Base-by-base conservation (phyloP, 441 rosid species). In the Metrosideros polymorpha region DNA sequence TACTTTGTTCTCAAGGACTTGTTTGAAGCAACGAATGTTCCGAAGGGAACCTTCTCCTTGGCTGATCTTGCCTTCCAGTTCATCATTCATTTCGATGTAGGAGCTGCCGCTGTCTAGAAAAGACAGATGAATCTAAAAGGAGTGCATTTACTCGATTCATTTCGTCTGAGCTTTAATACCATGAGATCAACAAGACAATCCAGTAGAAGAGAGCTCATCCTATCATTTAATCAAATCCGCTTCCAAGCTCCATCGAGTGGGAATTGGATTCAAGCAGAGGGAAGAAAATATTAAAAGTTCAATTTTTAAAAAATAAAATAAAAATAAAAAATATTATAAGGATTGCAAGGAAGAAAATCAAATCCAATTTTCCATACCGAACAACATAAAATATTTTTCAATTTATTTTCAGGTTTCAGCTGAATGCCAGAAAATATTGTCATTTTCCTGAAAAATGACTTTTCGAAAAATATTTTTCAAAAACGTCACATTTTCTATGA, bases 11-110 rank as follows among this genome's bases (percentile, higher is more conserved):
- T 71, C 5, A 0, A 71, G 24, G 24, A 32, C 14, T 9, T 71
- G 43, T 71, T 71, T 24, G 79, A 32, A 71, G 30, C 3, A 5
- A 32, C 79, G 12, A 30, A 12, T 15, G 79, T 10, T 30, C 43
- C 79, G n/a, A 30, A 0, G 1, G 3, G 0, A 15, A 27, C 42
- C 0, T 30, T 0, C 10, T 15, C 79, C 43, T 71, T 71, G 25
- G 79, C 9, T 25, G 24, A 9, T 71, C 43, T 71, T 7, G 42
- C 2, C 79, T 1, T 66, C 10, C 6, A 66, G 2, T 6, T 66
- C 0, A 30, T 66, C 6, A 32, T n/a, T n/a, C n/a, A n/a, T n/a
- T 22, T 42, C 9, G 29, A 4, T 51, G 0, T 24, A 77, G 50
- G 51, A 42, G 9, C 30, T 10, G n/a, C 35, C 52, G 24, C 2